Evolutionary conservation across 2,329 filamentous ascomycete species (phyloP).

Genomic region (Neofusicoccum kwambonambiense): DNA sequence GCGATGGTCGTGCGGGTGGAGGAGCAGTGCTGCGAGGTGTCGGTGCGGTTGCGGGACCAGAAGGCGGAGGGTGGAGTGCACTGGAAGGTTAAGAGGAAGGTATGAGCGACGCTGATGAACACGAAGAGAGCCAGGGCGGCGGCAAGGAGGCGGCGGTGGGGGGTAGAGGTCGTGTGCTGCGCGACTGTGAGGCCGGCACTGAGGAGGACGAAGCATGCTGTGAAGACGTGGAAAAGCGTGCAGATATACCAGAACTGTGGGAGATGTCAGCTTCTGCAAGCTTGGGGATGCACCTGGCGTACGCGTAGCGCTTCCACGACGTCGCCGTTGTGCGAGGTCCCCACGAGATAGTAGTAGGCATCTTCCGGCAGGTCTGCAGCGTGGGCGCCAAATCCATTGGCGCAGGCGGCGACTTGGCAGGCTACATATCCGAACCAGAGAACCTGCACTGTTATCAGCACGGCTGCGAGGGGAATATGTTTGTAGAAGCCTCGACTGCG

Average conservation of each 20-base stretch:
- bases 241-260: constrained; percentile 10
- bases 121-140: background rate
- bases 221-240: constrained; percentile 1
- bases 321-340: constrained; percentile 9
- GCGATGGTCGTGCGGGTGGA: background rate
- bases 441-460: background rate
- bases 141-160: background rate
- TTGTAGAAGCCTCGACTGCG: background rate
- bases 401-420: background rate
- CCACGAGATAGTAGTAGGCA: background rate
- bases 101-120: background rate
- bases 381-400: constrained; percentile 8
- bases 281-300: background rate
- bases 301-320: constrained; percentile 13
- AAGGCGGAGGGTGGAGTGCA: background rate
- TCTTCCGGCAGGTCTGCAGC: background rate
- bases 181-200: background rate
- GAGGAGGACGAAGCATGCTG: background rate
- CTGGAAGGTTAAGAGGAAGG: background rate
- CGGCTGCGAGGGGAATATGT: background rate
- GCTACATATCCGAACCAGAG: constrained; percentile 3
- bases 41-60: constrained; percentile 13
- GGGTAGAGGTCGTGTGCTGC: background rate
- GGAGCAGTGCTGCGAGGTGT: background rate
- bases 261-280: background rate